Evolutionary conservation across 768 basidiomycete species (phyloP).

Genomic region (Tricholomella constricta): DNA sequence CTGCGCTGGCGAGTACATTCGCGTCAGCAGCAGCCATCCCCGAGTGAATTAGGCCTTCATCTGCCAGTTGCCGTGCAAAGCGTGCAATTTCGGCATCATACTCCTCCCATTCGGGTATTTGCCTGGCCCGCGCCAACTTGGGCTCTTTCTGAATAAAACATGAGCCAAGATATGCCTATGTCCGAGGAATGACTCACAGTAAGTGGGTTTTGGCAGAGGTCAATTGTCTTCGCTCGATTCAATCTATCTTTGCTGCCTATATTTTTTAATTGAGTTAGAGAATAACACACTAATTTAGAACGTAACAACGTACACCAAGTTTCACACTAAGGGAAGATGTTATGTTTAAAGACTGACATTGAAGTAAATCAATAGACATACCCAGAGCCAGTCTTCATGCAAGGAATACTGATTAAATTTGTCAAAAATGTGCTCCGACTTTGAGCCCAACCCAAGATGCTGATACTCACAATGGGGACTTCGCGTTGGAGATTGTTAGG

Average conservation of each 20-base stretch:
- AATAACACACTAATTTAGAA: neutral
- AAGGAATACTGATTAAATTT: conserved; percentile 67
- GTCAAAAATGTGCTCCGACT: neutral
- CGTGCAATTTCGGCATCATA: conserved; percentile 90
- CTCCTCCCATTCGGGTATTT: conserved; percentile 97
- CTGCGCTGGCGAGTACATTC: conserved; percentile 62
- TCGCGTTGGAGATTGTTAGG: conserved; percentile 93
- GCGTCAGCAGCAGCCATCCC: conserved; percentile 68
- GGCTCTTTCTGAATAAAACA: conserved; percentile 81
- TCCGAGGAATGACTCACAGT: conserved; percentile 57
- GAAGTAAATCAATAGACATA: conserved; percentile 32
- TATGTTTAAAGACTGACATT: neutral
- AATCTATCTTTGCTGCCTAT: conserved; percentile 82
- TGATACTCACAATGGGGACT: conserved; percentile 83
- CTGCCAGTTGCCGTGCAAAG: conserved; percentile 73
- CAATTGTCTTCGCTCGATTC: conserved; percentile 85
- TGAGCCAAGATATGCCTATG: neutral
- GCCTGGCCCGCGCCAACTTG: conserved; percentile 87
- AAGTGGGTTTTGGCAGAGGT: conserved; percentile 94
- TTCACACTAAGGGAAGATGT: conserved; percentile 67
- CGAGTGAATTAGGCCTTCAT: conserved; percentile 69
- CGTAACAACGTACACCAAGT: conserved; percentile 82
- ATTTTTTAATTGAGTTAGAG: neutral
- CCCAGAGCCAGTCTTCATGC: conserved; percentile 96
- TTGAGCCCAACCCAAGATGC: neutral